phyloP scores from a whole-genome alignment of 2,329 filamentous ascomycete genomes.

The Talaromyces islandicus region DNA sequence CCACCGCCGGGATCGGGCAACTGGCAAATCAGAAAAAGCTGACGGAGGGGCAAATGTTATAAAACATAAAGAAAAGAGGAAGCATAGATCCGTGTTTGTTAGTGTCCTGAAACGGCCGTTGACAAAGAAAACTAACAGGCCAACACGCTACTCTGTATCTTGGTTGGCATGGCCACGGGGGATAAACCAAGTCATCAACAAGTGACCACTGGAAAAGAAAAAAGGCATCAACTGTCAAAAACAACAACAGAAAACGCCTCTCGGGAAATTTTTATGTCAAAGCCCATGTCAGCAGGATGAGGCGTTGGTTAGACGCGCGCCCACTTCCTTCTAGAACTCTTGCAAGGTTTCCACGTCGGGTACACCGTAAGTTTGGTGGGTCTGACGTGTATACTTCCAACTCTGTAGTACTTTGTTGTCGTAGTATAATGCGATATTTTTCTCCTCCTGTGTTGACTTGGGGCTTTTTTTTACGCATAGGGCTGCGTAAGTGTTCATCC shows the following conservation, averaged over 20 bases:
- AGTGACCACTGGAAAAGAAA: not conserved
- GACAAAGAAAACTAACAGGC: not conserved
- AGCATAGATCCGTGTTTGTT: not conserved
- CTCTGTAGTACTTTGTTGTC: not conserved
- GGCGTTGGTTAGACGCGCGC: not conserved
- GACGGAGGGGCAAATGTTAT: not conserved
- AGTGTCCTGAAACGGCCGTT: not conserved
- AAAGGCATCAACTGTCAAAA: not conserved
- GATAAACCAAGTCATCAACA: no score
- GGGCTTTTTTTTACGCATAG: not conserved
- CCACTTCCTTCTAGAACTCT: not conserved
- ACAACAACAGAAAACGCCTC: not conserved
- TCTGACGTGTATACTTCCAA: not conserved
- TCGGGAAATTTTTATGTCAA: not conserved
- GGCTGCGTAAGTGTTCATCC: not conserved
- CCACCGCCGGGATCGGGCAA: not conserved
- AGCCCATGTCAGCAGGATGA: not conserved
- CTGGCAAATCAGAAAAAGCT: not conserved
- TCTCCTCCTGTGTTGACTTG: not conserved
- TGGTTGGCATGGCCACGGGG: not conserved
- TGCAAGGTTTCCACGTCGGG: not conserved
- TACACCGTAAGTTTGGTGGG: not conserved
- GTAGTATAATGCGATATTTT: not conserved
- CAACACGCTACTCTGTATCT: no score
- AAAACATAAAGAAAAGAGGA: not conserved